These are phyloP conservation scores for Solanum infundibuliforme DNA, from an alignment of 257 asterid species.

Conservation along the genomic window DNA sequence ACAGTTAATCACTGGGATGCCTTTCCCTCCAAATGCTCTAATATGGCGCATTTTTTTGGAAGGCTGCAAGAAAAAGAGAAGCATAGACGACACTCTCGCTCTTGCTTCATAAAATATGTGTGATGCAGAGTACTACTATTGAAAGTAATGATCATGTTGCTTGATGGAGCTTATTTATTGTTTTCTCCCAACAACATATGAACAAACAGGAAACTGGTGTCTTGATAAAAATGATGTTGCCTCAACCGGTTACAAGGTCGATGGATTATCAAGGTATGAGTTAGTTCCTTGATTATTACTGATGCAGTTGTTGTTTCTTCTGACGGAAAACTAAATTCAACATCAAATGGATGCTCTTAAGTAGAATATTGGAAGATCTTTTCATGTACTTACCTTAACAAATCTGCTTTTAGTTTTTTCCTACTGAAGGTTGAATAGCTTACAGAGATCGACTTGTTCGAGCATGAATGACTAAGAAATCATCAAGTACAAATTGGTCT, in stretches of 20 bases:
- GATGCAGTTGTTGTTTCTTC: not conserved
- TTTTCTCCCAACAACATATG: not conserved
- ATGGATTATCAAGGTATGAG: not conserved
- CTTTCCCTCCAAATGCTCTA: constrained; percentile 64
- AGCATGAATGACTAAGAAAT: not conserved
- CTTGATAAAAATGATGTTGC: not conserved
- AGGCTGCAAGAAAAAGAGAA: constrained; percentile 58
- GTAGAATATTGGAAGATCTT: not conserved
- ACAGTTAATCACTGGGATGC: constrained; percentile 55
- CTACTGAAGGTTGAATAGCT: not conserved
- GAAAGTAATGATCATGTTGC: not conserved
- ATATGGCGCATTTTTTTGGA: constrained; percentile 75
- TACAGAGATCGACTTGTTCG: not conserved
- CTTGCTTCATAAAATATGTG: constrained; percentile 12
- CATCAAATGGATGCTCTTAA: not conserved
- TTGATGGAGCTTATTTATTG: not conserved
- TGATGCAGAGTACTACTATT: not conserved
- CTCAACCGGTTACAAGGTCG: not conserved
- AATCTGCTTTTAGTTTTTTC: not conserved
- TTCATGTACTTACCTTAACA: not conserved
- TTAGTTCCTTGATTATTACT: not conserved
- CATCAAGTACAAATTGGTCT: not conserved
- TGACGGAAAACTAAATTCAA: not conserved
- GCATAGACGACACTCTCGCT: not conserved
- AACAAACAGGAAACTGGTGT: not conserved